Base-by-base conservation (phyloP, 2,329 filamentous ascomycete species). In the Dothideomycetes sp. region DNA sequence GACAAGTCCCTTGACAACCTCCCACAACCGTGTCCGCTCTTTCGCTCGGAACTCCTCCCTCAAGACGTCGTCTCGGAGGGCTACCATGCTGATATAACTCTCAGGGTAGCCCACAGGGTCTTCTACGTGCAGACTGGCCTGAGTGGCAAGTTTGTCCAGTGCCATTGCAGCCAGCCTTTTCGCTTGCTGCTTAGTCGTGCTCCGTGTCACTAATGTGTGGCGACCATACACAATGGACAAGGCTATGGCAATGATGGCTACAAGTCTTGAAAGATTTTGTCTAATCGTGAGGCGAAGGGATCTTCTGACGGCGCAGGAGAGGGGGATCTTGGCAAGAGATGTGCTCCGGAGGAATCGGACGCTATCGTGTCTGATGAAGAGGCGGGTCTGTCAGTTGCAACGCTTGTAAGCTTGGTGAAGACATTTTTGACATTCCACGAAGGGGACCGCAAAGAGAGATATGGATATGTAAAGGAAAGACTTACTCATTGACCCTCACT, bases 1-100 rank as follows among this genome's bases (percentile, higher is more conserved):
- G 1, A 98, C 88, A 38, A 96, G 81, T 37, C 70, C 75, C 49
- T 78, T 75, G 15, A 98, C 91, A 36, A 77, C 77, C 47, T 78
- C 73, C 91, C 93, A 98, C 37, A 98, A 68, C 41, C 77, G 75
- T 55, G 91, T 82, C 29, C 91, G 73, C 51, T 87, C 76, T 7
- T 72, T 70, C 15, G 88, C 71, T 3, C 75, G 81, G 58, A 95
- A 85, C 45, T 94, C 79, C 19, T 81, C 76, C 15, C 89, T 73
- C 30, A 98, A 69, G 3, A 98, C 81, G 54, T 96, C 89, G 54
- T 98, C 91, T 44, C 91, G 73, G 39, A 98, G 66, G 56, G 96
- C 91, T 1, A 84, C 84, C 50, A 95, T 75, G 54, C 86, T 84
- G 45, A 98, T 75, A 64, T 84, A 94, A 1, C 79, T 71, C 46